Conservation (phyloP, 2,329 filamentous ascomycete species). For the Claviceps arundinis region DNA sequence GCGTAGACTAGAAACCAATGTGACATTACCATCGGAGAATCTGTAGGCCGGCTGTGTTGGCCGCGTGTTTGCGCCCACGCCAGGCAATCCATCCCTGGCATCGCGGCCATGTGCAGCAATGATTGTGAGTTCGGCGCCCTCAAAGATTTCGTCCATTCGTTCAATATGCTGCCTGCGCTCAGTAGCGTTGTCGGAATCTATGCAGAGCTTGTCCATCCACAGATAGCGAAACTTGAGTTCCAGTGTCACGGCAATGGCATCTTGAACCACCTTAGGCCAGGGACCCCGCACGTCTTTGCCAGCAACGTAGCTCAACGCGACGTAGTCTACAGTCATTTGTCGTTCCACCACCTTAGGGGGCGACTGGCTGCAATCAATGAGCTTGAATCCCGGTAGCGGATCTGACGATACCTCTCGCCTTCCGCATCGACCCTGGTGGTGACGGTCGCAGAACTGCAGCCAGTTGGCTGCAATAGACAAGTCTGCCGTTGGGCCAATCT, state of each 20-base stretch:
- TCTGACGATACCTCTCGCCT: conserved; percentile 12
- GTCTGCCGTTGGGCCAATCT: conserved; percentile 17
- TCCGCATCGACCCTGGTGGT: conserved; percentile 20
- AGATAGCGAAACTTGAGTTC: conserved; percentile 21
- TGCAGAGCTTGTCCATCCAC: conserved; percentile 26
- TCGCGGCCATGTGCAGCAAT: conserved; percentile 23
- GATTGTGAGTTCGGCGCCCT: conserved; percentile 22
- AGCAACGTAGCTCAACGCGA: conserved; percentile 23
- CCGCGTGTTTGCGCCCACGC: conserved; percentile 16
- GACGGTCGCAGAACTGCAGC: conserved; percentile 21
- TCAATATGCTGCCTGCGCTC: conserved; percentile 18
- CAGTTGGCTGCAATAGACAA: conserved; percentile 19
- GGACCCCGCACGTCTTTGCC: conserved; percentile 14
- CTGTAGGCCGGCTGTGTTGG: conserved; percentile 18
- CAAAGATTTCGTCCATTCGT: conserved; percentile 25
- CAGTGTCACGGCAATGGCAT: conserved; percentile 18
- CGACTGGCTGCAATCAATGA: conserved; percentile 20
- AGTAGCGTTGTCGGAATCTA: conserved; percentile 13
- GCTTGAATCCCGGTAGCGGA: conserved; percentile 19
- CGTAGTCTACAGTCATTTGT: conserved; percentile 17
- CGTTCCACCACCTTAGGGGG: conserved; percentile 17
- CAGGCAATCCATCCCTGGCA: conserved; percentile 21
- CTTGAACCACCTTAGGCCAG: conserved; percentile 20
- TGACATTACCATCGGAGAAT: conserved; percentile 18
- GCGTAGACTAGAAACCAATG: conserved; percentile 19